Conservation (phyloP, 2,329 filamentous ascomycete species). For the Botrytis deweyae region DNA sequence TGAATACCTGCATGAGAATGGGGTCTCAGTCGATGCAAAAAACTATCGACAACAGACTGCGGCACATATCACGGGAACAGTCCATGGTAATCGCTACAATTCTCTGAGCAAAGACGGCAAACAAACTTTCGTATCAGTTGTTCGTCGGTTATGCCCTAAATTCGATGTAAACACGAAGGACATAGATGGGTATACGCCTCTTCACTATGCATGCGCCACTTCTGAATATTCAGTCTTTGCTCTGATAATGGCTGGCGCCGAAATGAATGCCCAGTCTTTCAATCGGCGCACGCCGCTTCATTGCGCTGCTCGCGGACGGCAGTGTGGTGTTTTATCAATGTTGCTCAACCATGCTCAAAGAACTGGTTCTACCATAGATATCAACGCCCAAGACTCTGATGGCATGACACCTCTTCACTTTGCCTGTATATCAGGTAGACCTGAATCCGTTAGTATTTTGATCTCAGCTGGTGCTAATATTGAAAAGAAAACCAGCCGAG, state of each 20-base stretch:
- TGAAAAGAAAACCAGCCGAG: conserved; percentile 21
- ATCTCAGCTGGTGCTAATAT: conserved; percentile 24
- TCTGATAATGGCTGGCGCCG: conserved; percentile 23
- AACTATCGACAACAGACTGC: conserved; percentile 17
- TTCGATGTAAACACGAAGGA: conserved; percentile 17
- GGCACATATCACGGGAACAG: conserved; percentile 15
- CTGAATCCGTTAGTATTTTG: conserved; percentile 24
- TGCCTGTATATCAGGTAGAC: conserved; percentile 24
- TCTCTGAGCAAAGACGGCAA: not conserved
- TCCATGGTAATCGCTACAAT: too few relatives aligned
- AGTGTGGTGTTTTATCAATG: conserved; percentile 37
- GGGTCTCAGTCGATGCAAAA: not conserved
- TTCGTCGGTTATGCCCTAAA: not conserved
- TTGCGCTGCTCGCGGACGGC: conserved; percentile 22
- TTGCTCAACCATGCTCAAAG: conserved; percentile 15
- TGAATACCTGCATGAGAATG: not conserved
- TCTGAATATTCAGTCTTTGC: conserved; percentile 13
- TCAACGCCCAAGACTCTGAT: conserved; percentile 16
- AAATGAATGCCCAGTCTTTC: conserved; percentile 12
- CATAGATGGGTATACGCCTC: conserved; percentile 18
- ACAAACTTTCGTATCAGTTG: conserved; percentile 4
- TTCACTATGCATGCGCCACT: conserved; percentile 25
- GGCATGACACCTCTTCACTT: conserved; percentile 25
- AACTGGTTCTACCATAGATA: not conserved
- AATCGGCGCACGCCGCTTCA: conserved; percentile 25